These are phyloP conservation scores for Phytophthora sp. DNA, from an alignment of 352 stramenopile species.

Conservation along the genomic window DNA sequence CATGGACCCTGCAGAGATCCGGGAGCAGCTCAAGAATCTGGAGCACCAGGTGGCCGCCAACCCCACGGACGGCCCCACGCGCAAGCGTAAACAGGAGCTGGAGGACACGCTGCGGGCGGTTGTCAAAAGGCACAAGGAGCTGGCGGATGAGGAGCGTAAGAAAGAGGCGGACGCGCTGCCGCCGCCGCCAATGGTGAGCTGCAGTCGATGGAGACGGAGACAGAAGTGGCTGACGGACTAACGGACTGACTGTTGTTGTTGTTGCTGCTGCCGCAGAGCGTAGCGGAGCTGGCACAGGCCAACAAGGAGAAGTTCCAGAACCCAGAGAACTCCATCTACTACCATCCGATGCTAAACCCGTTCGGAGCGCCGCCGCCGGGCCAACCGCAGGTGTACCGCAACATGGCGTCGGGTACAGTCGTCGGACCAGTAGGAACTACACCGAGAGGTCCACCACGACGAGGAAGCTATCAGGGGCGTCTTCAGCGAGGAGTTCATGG, in stretches of 20 bases:
- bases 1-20: slow-evolving; percentile 65
- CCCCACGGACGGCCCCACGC: slow-evolving; percentile 65
- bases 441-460: slow-evolving; percentile 16
- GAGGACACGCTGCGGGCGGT: slow-evolving; percentile 71
- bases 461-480: slow-evolving; percentile 9
- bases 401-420: slow-evolving; percentile 30
- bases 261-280: slow-evolving; percentile 41
- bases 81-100: slow-evolving; percentile 81
- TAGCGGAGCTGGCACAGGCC: slow-evolving; percentile 53
- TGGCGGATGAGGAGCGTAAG: slow-evolving; percentile 49
- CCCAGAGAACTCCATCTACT: slow-evolving; percentile 85
- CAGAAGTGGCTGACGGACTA: neutral
- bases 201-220: neutral
- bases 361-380: slow-evolving; percentile 75
- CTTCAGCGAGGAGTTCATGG: slow-evolving; percentile 14
- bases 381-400: slow-evolving; percentile 64
- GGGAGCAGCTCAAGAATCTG: slow-evolving; percentile 64
- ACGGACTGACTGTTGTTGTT: slow-evolving; percentile 7
- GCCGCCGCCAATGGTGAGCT: slow-evolving; percentile 39
- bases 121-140: slow-evolving; percentile 77
- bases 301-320: slow-evolving; percentile 78
- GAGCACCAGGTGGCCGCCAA: slow-evolving; percentile 68
- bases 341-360: slow-evolving; percentile 79
- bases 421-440: neutral
- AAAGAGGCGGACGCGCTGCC: slow-evolving; percentile 41